Evolutionary conservation across 2,329 filamentous ascomycete genomes (phyloP).

Genomic region (Colletotrichum salicis): DNA sequence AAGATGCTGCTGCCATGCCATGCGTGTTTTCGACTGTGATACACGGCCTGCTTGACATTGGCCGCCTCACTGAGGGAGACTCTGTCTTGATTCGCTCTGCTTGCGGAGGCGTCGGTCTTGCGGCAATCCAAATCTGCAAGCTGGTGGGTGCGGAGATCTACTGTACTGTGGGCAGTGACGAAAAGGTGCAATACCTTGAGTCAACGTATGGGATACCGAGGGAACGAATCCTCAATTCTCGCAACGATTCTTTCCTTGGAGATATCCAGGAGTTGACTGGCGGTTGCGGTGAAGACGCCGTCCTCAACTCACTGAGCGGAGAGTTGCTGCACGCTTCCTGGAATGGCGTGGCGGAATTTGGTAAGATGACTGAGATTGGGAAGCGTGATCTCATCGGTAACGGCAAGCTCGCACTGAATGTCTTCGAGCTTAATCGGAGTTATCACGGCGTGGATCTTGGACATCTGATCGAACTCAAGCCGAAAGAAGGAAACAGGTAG

Average conservation of each 20-base stretch:
- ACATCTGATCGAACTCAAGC: slow-evolving; percentile 24
- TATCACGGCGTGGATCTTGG: slow-evolving; percentile 38
- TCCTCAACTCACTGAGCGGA: slow-evolving; percentile 50
- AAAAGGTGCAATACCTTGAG: slow-evolving; percentile 44
- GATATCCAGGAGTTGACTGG: slow-evolving; percentile 40
- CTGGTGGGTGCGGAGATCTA: slow-evolving; percentile 48
- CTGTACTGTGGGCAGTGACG: slow-evolving; percentile 44
- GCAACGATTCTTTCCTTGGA: slow-evolving; percentile 42
- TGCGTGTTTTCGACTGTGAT: slow-evolving; percentile 47
- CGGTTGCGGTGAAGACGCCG: slow-evolving; percentile 43
- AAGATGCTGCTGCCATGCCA: slow-evolving; percentile 49
- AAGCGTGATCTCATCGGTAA: slow-evolving; percentile 51
- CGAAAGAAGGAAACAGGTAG: slow-evolving; percentile 11
- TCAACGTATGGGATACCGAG: slow-evolving; percentile 41
- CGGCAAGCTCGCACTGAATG: slow-evolving; percentile 53
- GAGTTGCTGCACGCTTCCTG: slow-evolving; percentile 51
- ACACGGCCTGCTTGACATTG: slow-evolving; percentile 44
- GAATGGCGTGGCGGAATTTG: slow-evolving; percentile 52
- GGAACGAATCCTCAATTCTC: slow-evolving; percentile 45
- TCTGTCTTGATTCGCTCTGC: slow-evolving; percentile 44
- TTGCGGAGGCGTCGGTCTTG: slow-evolving; percentile 42
- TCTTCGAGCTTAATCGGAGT: slow-evolving; percentile 40
- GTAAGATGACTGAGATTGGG: slow-evolving; percentile 54
- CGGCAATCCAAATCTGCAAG: slow-evolving; percentile 41
- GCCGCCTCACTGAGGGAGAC: slow-evolving; percentile 40